Conservation (phyloP, 1,284 basidiomycete species). For the Agroathelia rolfsii region DNA sequence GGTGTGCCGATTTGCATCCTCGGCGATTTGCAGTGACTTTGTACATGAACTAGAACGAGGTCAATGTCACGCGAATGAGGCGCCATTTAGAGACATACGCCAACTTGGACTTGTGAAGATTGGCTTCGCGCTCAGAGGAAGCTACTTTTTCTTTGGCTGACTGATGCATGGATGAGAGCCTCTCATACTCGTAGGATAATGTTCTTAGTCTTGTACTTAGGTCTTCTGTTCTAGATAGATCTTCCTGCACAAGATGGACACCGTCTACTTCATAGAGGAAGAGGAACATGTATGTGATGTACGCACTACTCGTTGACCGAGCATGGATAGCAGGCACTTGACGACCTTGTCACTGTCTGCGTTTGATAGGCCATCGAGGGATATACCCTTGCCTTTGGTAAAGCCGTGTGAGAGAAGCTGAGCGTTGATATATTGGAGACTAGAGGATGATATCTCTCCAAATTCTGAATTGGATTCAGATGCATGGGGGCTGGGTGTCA, state of each 20-base stretch:
- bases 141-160: constrained; percentile 47
- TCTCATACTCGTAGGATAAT: constrained; percentile 75
- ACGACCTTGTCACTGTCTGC: constrained; percentile 57
- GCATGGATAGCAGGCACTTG: constrained; percentile 69
- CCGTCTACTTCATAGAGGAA: constrained; percentile 6
- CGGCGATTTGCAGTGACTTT: constrained; percentile 41
- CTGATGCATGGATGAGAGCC: constrained; percentile 55
- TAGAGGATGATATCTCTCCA: constrained; percentile 37
- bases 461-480: constrained; percentile 31
- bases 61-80: constrained; percentile 1
- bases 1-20: constrained; percentile 59
- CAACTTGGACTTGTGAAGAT: constrained; percentile 59
- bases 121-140: constrained; percentile 65
- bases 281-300: neutral
- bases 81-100: constrained; percentile 35
- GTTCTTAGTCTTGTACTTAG: constrained; percentile 68
- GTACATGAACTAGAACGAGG: neutral
- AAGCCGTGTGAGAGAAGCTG: constrained; percentile 79
- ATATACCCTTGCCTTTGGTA: constrained; percentile 48
- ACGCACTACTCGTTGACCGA: constrained; percentile 73
- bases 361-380: constrained; percentile 49
- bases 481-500: too few relatives aligned
- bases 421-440: constrained; percentile 63
- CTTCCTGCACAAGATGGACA: constrained; percentile 46
- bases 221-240: constrained; percentile 73